Conservation (phyloP, 2,329 filamentous ascomycete genomes). For the Lachnellula willkommii region DNA sequence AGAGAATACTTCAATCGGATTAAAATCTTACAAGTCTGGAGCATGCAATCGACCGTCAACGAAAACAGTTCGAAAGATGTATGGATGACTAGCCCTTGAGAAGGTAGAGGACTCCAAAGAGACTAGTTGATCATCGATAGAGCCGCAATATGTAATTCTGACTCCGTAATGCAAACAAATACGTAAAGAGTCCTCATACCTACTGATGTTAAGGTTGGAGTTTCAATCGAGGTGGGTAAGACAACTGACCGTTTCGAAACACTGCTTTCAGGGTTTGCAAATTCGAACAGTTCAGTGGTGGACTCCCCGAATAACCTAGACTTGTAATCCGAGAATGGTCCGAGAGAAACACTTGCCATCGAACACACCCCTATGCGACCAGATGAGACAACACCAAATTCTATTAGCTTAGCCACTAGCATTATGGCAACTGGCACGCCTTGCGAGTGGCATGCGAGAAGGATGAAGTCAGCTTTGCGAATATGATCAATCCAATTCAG, state of each 20-base stretch:
- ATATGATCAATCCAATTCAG: slow-evolving; percentile 94
- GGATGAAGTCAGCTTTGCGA: slow-evolving; percentile 77
- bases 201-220: too few relatives aligned
- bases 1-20: not conserved
- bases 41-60: slow-evolving; percentile 89
- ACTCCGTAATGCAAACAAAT: slow-evolving; percentile 72
- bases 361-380: slow-evolving; percentile 81
- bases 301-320: slow-evolving; percentile 84
- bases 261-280: slow-evolving; percentile 72
- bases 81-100: slow-evolving; percentile 78
- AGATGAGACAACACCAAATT: slow-evolving; percentile 74
- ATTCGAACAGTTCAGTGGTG: slow-evolving; percentile 92
- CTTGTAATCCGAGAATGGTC: slow-evolving; percentile 88
- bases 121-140: slow-evolving; percentile 94
- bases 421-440: slow-evolving; percentile 92
- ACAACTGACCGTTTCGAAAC: slow-evolving; percentile 60
- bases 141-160: slow-evolving; percentile 81
- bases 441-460: slow-evolving; percentile 93
- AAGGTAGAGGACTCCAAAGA: slow-evolving; percentile 91
- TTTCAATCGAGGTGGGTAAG: too few relatives aligned
- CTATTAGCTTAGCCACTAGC: slow-evolving; percentile 86
- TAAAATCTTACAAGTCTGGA: slow-evolving; percentile 67
- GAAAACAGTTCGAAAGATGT: slow-evolving; percentile 93
- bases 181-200: slow-evolving; percentile 69
- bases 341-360: slow-evolving; percentile 83